Conservation (phyloP, 129 eudicot genomes). For the carrot (Daucus carota) region DNA sequence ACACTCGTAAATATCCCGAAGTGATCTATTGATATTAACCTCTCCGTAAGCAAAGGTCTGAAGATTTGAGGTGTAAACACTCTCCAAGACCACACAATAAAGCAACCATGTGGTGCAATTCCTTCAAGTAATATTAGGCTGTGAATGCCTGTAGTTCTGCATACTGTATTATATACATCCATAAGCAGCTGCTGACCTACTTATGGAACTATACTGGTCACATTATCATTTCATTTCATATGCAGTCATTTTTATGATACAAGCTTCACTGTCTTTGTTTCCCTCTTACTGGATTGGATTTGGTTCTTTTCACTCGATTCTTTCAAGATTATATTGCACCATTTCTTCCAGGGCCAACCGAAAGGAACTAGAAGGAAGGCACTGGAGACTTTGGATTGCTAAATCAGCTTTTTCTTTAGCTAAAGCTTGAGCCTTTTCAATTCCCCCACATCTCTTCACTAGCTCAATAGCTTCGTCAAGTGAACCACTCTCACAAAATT, state of each 20-base stretch:
- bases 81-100: neutral
- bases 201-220: neutral
- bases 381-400: constrained; percentile 55
- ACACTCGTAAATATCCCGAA: too few relatives aligned
- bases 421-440: constrained; percentile 50
- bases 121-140: neutral
- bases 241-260: too few relatives aligned
- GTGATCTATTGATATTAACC: too few relatives aligned
- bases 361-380: constrained; percentile 64
- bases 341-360: constrained; percentile 65
- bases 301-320: constrained; percentile 37
- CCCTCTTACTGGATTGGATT: neutral
- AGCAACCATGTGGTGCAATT: neutral
- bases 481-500: constrained; percentile 70
- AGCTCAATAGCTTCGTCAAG: constrained; percentile 62
- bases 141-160: neutral
- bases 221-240: neutral
- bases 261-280: neutral
- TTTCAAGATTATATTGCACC: constrained; percentile 70
- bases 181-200: neutral
- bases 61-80: neutral
- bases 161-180: neutral
- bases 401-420: constrained; percentile 69
- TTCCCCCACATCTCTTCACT: constrained; percentile 63
- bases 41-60: too few relatives aligned